phyloP scores from a whole-genome alignment of 768 basidiomycete genomes.

The Mycena epipterygia region DNA sequence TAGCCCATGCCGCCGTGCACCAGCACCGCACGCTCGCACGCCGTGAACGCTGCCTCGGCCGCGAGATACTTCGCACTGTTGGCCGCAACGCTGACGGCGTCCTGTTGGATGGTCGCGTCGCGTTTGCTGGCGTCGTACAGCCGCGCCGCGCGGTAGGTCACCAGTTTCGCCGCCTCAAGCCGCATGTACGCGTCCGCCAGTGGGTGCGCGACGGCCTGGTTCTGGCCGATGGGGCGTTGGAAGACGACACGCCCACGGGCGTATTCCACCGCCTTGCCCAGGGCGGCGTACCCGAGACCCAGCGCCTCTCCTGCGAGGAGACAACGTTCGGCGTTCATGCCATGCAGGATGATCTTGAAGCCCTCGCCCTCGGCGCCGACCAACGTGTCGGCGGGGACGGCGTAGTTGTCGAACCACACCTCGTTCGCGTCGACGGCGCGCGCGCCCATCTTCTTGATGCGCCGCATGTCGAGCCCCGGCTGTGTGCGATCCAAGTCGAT shows the following conservation, averaged over 20 bases:
- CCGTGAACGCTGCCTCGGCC: conserved; percentile 36
- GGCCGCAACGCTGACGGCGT: conserved; percentile 27
- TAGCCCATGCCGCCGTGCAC: conserved; percentile 38
- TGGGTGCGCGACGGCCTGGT: conserved; percentile 36
- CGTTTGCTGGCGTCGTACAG: conserved; percentile 31
- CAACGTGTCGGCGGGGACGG: conserved; percentile 23
- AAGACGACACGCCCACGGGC: conserved; percentile 33
- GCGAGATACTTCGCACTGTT: conserved; percentile 38
- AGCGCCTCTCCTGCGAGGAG: conserved; percentile 37
- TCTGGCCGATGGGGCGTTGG: conserved; percentile 33
- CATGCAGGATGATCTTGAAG: conserved; percentile 36
- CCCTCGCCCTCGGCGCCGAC: conserved; percentile 33
- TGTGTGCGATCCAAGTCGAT: conserved; percentile 28
- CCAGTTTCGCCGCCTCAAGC: conserved; percentile 33
- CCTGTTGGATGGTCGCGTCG: not conserved
- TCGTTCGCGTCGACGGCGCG: conserved; percentile 38
- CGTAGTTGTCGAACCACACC: conserved; percentile 37
- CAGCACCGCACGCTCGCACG: conserved; percentile 31
- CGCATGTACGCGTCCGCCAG: conserved; percentile 33
- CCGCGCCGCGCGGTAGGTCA: conserved; percentile 35
- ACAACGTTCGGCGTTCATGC: conserved; percentile 38
- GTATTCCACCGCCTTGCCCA: conserved; percentile 27
- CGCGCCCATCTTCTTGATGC: conserved; percentile 38
- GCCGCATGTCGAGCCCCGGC: conserved; percentile 27
- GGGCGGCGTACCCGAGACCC: conserved; percentile 35